phyloP scores from a whole-genome alignment of 352 stramenopile genomes.

The Phytophthora rubi region DNA sequence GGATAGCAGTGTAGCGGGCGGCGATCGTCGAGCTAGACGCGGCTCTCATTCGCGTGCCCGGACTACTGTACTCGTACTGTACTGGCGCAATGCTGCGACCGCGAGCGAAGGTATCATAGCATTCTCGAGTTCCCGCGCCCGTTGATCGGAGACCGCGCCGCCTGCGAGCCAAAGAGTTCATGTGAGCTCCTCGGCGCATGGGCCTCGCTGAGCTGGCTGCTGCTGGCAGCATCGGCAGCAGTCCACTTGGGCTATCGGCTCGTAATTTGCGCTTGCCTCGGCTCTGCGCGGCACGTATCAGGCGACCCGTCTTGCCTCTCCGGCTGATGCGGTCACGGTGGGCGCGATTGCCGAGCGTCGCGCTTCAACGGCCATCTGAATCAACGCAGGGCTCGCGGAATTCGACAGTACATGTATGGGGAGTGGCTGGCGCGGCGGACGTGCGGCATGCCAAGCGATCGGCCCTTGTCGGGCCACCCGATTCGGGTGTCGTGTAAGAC shows the following conservation, averaged over 20 bases:
- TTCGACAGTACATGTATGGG: background rate
- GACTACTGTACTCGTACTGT: slow-evolving; percentile 30
- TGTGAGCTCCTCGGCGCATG: background rate
- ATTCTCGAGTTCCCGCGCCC: background rate
- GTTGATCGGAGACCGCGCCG: background rate
- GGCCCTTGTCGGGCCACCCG: too few species aligned
- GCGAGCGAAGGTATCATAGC: slow-evolving; percentile 1
- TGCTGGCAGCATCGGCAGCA: background rate
- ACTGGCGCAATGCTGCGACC: slow-evolving; percentile 21
- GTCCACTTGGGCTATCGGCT: slow-evolving; percentile 7
- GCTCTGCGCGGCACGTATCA: slow-evolving; percentile 45
- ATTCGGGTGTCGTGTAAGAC: too few species aligned
- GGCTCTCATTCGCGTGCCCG: background rate
- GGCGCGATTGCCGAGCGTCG: slow-evolving; percentile 28
- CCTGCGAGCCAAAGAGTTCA: background rate
- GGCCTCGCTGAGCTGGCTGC: too few species aligned
- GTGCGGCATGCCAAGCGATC: too few species aligned
- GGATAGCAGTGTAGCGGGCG: too few species aligned
- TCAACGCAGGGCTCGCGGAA: slow-evolving; percentile 22
- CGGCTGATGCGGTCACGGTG: slow-evolving; percentile 36
- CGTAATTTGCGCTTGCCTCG: slow-evolving; percentile 30
- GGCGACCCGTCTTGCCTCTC: slow-evolving; percentile 26
- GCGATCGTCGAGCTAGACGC: too few species aligned
- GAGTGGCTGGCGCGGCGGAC: background rate
- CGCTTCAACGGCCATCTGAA: background rate